These are phyloP conservation scores for Penicillium parvum DNA, from an alignment of 495 filamentous ascomycete genomes.

Conservation along the genomic window DNA sequence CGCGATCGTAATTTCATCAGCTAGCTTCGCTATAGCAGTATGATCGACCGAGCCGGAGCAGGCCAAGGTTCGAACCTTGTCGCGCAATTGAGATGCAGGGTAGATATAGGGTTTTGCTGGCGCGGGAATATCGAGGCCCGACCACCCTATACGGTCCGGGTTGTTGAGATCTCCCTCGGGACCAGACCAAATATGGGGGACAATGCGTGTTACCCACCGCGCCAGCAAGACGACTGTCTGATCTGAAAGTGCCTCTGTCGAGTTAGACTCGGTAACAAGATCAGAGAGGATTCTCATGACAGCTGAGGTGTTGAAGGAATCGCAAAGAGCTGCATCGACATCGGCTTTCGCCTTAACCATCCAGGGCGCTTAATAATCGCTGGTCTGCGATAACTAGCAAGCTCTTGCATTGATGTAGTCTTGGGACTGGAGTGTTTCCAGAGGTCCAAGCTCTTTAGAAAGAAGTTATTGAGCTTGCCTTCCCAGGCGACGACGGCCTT, in stretches of 20 bases:
- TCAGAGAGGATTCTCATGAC: conserved; percentile 71
- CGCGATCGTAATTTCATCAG: too few species aligned
- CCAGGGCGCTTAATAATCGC: conserved; percentile 36
- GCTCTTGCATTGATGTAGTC: too few species aligned
- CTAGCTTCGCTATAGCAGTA: too few species aligned
- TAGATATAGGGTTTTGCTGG: conserved; percentile 61
- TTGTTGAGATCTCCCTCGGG: conserved; percentile 49
- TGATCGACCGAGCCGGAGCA: too few species aligned
- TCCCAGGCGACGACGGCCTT: conserved; percentile 75
- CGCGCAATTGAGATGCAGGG: conserved; percentile 60
- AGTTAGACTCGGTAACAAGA: conserved; percentile 69
- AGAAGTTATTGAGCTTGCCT: conserved; percentile 82
- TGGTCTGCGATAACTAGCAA: too few species aligned
- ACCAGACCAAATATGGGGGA: conserved; percentile 78
- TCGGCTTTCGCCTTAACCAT: conserved; percentile 56
- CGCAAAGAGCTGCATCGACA: conserved; percentile 63
- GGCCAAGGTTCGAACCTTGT: conserved; percentile 50
- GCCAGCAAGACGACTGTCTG: conserved; percentile 59
- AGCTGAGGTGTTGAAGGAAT: conserved; percentile 83
- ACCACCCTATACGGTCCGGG: conserved; percentile 83
- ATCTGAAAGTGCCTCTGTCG: conserved; percentile 55
- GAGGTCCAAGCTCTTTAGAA: conserved; percentile 61
- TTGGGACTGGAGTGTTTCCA: too few species aligned
- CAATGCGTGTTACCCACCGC: conserved; percentile 77
- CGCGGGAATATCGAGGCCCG: conserved; percentile 60